Evolutionary conservation across 305 asterid species (phyloP).

Genomic region (Fraxinus xanthoxyloides): DNA sequence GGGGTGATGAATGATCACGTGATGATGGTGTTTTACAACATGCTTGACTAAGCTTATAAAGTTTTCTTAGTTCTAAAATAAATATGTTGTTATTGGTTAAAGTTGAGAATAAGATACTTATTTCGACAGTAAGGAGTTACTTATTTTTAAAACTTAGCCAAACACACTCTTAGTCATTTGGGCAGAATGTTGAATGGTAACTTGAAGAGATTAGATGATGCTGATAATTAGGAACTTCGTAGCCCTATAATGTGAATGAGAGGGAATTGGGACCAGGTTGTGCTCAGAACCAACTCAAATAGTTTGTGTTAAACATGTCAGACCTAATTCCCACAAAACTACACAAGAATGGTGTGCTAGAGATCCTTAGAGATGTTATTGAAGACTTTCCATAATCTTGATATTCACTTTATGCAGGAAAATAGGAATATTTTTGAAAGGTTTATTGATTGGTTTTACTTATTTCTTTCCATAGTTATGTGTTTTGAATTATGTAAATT

Average conservation of each 20-base stretch:
- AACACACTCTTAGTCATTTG: neutral
- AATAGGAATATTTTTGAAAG: neutral
- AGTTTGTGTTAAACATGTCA: neutral
- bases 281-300: neutral
- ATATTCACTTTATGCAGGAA: neutral
- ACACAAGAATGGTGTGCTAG: neutral
- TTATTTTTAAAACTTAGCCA: neutral
- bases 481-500: neutral
- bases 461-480: neutral
- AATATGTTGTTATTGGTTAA: neutral
- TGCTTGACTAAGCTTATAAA: neutral
- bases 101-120: neutral
- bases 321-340: neutral
- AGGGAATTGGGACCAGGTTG: neutral
- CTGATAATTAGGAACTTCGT: neutral
- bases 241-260: neutral
- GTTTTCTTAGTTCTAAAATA: neutral
- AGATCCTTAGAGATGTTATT: neutral
- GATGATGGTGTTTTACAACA: neutral
- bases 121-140: neutral
- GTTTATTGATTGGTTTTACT: neutral
- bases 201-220: neutral
- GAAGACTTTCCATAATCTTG: neutral
- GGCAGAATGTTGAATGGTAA: neutral
- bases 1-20: neutral